Base-by-base conservation (phyloP, 1,284 basidiomycete genomes). In the Malassezia yamatoensis region DNA sequence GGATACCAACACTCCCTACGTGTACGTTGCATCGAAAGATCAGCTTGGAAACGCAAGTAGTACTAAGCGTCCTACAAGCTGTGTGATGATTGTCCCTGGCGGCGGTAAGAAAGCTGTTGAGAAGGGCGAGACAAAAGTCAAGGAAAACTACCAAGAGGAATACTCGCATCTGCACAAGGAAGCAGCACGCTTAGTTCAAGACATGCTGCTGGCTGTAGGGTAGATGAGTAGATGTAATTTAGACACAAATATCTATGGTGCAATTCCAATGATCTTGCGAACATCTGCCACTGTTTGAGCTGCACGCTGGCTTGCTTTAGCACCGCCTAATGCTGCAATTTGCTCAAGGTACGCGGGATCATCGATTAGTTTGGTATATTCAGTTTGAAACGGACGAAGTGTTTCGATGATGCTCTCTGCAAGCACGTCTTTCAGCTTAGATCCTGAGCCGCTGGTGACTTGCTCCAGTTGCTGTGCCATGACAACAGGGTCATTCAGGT, bases 1-100 rank as follows among this genome's bases (percentile, higher is more conserved):
- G 78, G 94, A 99, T 76, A 86, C 89, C 6, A 82, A 85, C 48
- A 87, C 96, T 71, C 91, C 93, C 15, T 99, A 96, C 76, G 82
- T 93, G 59, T 82, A 75, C 41, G 76, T 77, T 3, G 33, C 57
- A n/a, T 68, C 66, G 42, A 76, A 76, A 77, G 91, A 96, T 39
- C 65, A 66, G 69, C 83, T 99, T 21, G 94, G 94, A 1, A 85
- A 86, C 62, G 90, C 93, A 13, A 90, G 89, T 70, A 86, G 88
- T 50, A 99, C 94, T 47, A 99, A 99, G 79, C 84, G 94, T 67
- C 93, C 94, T 39, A 99, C 94, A 43, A 91, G 88, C 68, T 96
- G 90, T 77, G 90, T 99, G 12, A 89, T 99, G 84, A 81, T 98
- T 59, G 67, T 74, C 36, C 71, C 68, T 12, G 60, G 64, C 16